Base-by-base conservation (phyloP, 805 yeast genomes). In the Ogataea dorogensis region DNA sequence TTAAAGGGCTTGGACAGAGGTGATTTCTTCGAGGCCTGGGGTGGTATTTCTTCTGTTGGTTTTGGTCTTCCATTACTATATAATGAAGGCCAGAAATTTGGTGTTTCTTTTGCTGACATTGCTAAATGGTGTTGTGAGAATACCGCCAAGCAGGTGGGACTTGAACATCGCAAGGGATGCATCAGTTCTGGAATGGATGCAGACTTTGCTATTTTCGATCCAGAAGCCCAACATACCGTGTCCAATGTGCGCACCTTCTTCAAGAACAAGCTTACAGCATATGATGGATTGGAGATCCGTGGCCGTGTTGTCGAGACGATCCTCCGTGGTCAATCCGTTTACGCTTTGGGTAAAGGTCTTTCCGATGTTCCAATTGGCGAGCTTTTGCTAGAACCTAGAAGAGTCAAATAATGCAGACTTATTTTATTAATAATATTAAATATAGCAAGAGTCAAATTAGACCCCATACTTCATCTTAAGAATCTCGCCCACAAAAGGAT, bases 1-100 rank as follows among this genome's bases (percentile, higher is more conserved):
- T 68, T 89, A 53, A 89, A 89, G 61, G 84, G 86, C 15, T 67
- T 87, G 34, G 81, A 77, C 8, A 70, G 76, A 42, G 96, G 96
- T 25, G 95, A 89, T 56, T 89, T 89, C 58, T 77, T 89, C 50
- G 74, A 80, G 22, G 95, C 97, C 2, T 89, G 98, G 98, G 98
- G 97, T 22, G 98, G 98, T 7, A 87, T 89, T 25, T 73, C 95
- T 2, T 85, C 95, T 1, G 94, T 89, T 20, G 98, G 98, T 0
- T 75, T 91, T 25, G 97, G 97, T 0, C 68, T 89, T 30, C 85
- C 95, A 0, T 72, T 88, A 24, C 61, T 89, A 33, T 82, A 77
- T 71, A 86, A 96, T 1, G 87, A 82, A 50, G 88, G 85, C 8
- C 72, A 73, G 49, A 43, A 47, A 5, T 54, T 51, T 34, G 49